Evolutionary conservation across 192 early-diverging fungal species (phyloP).

Genomic region (Coemansia sp.): DNA sequence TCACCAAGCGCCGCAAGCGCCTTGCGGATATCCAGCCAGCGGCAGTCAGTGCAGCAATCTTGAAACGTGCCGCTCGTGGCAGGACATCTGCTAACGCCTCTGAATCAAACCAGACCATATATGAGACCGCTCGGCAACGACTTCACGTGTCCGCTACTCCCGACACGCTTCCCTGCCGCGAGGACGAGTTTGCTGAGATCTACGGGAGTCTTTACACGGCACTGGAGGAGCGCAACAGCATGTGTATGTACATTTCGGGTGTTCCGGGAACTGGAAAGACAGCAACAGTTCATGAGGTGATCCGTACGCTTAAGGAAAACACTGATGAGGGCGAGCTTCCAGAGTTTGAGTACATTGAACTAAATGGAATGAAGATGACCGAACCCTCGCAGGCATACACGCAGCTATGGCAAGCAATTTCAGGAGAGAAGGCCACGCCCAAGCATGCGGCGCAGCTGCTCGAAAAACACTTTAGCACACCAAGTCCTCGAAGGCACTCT

Average conservation of each 20-base stretch:
- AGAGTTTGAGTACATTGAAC: conserved; percentile 87
- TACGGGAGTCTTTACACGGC: conserved; percentile 70
- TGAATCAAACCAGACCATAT: conserved; percentile 41
- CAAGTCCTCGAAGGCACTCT: conserved; percentile 23
- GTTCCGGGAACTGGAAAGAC: conserved; percentile 98
- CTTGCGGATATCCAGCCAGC: conserved; percentile 41
- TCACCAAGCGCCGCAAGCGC: conserved; percentile 25
- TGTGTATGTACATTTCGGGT: conserved; percentile 92
- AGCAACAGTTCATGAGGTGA: conserved; percentile 84
- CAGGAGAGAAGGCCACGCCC: conserved; percentile 57
- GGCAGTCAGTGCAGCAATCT: conserved; percentile 27
- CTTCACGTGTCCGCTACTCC: conserved; percentile 91
- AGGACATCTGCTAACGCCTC: conserved; percentile 10
- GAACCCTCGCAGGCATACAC: conserved; percentile 88
- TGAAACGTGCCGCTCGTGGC: conserved; percentile 21
- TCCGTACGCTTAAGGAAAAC: conserved; percentile 68
- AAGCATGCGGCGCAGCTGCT: conserved; percentile 77
- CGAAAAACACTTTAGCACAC: conserved; percentile 65
- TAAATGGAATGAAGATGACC: conserved; percentile 97
- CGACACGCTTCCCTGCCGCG: conserved; percentile 88
- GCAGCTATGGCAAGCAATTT: conserved; percentile 73
- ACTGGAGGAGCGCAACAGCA: conserved; percentile 77
- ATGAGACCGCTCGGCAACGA: conserved; percentile 66
- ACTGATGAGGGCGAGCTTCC: conserved; percentile 55
- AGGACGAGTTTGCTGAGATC: conserved; percentile 85